Percentiles rank a stretch among this genome's conserved stretches.
phyloP scores from a whole-genome alignment of 108 stramenopile species.

The Nitzschia sp. region DNA sequence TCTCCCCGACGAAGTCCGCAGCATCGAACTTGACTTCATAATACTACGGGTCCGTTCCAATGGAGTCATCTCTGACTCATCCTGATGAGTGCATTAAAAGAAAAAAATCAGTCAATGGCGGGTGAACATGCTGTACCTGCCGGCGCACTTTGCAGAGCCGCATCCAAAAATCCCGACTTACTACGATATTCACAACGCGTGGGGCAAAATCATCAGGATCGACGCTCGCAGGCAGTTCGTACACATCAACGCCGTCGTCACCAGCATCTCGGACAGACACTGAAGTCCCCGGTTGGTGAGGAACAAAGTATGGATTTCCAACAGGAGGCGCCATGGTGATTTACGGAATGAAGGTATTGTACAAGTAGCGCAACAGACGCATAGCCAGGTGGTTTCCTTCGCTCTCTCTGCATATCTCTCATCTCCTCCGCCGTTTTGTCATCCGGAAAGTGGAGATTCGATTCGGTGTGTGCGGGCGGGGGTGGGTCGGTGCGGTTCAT shows the following conservation, averaged over 20 bases:
- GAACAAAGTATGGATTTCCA: slow-evolving; percentile 21
- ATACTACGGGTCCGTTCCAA: background rate
- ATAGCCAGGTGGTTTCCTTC: too few species aligned
- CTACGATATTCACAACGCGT: slow-evolving; percentile 9
- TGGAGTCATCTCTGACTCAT: background rate
- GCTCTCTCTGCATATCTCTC: too few species aligned
- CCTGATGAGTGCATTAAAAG: too few species aligned
- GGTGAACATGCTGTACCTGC: too few species aligned
- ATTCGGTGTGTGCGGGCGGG: too few species aligned
- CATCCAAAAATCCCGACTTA: background rate
- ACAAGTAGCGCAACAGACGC: too few species aligned
- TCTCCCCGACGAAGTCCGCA: background rate
- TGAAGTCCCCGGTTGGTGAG: slow-evolving; percentile 19
- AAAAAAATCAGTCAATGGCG: too few species aligned
- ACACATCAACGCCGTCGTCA: slow-evolving; percentile 25
- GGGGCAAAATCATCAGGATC: slow-evolving; percentile 27
- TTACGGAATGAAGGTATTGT: too few species aligned
- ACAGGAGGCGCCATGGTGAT: slow-evolving; percentile 1
- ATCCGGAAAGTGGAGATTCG: too few species aligned
- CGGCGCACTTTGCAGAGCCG: too few species aligned
- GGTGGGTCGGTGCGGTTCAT: too few species aligned
- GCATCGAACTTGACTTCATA: background rate
- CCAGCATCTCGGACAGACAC: slow-evolving; percentile 25
- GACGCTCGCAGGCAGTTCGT: slow-evolving; percentile 8
- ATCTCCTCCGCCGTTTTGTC: too few species aligned